These are phyloP conservation scores for Colletotrichum tanaceti DNA, from an alignment of 2,329 filamentous ascomycete genomes.

Conservation along the genomic window DNA sequence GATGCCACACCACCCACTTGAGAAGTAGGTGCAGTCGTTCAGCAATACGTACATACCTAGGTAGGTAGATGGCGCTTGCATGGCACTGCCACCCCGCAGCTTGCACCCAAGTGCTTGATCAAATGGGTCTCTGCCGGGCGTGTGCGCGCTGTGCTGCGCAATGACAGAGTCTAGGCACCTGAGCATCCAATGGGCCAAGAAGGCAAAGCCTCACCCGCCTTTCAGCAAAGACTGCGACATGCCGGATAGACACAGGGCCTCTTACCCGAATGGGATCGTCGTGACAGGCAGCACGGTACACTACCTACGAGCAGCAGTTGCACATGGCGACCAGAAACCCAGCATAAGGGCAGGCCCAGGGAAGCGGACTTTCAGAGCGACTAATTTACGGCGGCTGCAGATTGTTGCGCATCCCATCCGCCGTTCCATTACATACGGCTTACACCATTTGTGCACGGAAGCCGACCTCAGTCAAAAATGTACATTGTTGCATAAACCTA, in stretches of 20 bases:
- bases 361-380: not conserved
- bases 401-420: slow-evolving; percentile 15
- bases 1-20: not conserved
- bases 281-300: slow-evolving; percentile 2
- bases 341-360: no score
- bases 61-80: not conserved
- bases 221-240: not conserved
- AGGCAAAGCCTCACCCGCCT: not conserved
- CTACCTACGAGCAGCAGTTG: no score
- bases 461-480: not conserved
- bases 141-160: no score
- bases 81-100: not conserved
- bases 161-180: not conserved
- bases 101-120: no score
- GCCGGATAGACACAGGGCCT: slow-evolving; percentile 24
- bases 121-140: no score
- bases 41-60: no score
- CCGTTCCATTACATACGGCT: slow-evolving; percentile 24
- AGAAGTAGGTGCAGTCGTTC: not conserved
- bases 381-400: slow-evolving; percentile 36
- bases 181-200: not conserved
- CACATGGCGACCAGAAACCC: slow-evolving; percentile 12
- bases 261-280: not conserved
- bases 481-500: slow-evolving; percentile 16
- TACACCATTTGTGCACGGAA: slow-evolving; percentile 18